Conservation (phyloP, 2,329 filamentous ascomycete species). For the Calonectria hongkongensis region DNA sequence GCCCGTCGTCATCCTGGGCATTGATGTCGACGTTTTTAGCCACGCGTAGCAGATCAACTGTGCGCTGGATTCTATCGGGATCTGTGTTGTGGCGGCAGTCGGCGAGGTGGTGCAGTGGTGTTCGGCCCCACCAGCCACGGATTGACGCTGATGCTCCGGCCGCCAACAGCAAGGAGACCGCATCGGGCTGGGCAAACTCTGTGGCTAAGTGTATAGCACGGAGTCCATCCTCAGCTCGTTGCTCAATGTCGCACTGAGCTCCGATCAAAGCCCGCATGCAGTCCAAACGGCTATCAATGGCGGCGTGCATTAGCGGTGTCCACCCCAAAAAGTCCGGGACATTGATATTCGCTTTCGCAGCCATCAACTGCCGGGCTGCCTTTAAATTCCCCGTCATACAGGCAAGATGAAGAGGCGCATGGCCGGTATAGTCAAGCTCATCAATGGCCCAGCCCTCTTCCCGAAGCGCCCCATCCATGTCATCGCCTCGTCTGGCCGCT, state of each 20-base stretch:
- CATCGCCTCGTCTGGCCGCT: not conserved
- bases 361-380: conserved; percentile 15
- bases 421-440: not conserved
- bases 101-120: not conserved
- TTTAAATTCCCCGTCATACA: accelerated
- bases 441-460: conserved; percentile 30
- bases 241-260: not conserved
- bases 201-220: not conserved
- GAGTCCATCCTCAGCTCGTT: accelerated
- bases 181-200: not conserved
- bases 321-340: accelerated
- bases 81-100: accelerated
- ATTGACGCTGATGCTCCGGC: conserved; percentile 4
- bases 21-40: not conserved
- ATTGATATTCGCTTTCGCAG: conserved; percentile 28
- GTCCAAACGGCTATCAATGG: accelerated
- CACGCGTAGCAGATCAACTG: not conserved
- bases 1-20: not conserved
- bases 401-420: not conserved
- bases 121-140: not conserved
- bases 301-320: conserved; percentile 2
- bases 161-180: not conserved
- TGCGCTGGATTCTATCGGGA: not conserved
- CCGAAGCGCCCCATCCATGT: not conserved
- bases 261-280: conserved; percentile 5